A percentile compares a stretch with the other conserved stretches of the same genome.
Evolutionary conservation across 192 early-diverging fungal genomes (phyloP).

Genomic region (Coemansia sp.): DNA sequence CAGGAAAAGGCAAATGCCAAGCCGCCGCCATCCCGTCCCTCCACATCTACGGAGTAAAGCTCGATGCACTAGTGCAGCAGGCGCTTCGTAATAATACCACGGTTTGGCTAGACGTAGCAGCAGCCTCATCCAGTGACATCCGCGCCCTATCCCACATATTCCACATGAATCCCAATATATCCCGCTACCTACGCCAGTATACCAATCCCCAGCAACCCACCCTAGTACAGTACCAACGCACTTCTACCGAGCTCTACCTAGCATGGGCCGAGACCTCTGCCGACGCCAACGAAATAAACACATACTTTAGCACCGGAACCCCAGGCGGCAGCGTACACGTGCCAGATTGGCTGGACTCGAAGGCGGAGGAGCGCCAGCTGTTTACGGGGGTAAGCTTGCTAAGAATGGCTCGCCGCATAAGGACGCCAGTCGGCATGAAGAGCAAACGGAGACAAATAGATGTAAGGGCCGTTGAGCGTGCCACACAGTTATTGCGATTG

Average conservation of each 20-base stretch:
- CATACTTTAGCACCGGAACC: not conserved
- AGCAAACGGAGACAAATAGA: not conserved
- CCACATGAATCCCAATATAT: not conserved
- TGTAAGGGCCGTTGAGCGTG: not conserved
- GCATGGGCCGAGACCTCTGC: not conserved
- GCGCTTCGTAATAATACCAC: not conserved
- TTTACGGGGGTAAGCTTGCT: not conserved
- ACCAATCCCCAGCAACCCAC: not conserved
- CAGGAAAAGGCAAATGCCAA: not conserved
- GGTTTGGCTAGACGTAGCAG: not conserved
- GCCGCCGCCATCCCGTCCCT: not conserved
- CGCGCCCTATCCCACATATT: not conserved
- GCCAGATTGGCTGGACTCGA: not conserved
- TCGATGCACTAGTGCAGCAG: not conserved
- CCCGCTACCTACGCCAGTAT: not conserved
- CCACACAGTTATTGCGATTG: not conserved
- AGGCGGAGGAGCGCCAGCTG: not conserved
- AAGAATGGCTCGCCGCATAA: not conserved
- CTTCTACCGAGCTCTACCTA: not conserved
- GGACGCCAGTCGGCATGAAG: not conserved
- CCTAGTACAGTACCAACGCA: not conserved
- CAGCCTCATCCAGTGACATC: not conserved
- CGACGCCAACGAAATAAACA: not conserved
- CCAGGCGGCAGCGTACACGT: not conserved
- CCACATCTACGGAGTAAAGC: not conserved